Base-by-base conservation (phyloP, 208 protist genomes). In the Crithidia bombi region DNA sequence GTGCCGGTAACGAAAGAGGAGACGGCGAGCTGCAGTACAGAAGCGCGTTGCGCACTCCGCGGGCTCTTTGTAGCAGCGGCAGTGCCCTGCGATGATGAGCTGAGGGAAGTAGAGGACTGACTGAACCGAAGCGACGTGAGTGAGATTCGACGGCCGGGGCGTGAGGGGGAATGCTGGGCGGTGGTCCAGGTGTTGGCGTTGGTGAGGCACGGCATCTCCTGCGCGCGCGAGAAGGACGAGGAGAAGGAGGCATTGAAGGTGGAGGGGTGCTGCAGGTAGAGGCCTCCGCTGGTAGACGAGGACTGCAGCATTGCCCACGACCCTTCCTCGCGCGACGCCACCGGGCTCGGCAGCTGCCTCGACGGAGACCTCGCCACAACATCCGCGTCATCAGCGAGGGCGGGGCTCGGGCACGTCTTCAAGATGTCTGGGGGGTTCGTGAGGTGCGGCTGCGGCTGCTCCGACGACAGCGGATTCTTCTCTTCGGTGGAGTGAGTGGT, bases 81-180 rank as follows among this genome's bases (percentile, higher is more conserved):
- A n/a, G n/a, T n/a, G n/a, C n/a, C n/a, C n/a, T n/a, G n/a, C n/a
- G n/a, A n/a, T 35, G 50, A 15, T 9, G 23, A 14, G 50, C 26
- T 55, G 50, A 9, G 50, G n/a, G n/a, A n/a, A n/a, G n/a, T n/a
- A n/a, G n/a, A 23, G 26, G 10, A 55, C 50, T 55, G 21, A n/a
- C 50, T 19, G 5, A 28, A 55, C 10, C 10, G 21, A 7, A 55
- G n/a, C 12, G 52, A 58, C 0, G 10, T 12, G 33, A 58, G 52
- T n/a, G 52, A 58, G 3, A 9, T 33, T 5, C 52, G 33, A 10
- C 17, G 52, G 10, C 19, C 17, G 3, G 52, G 2, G 1, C 15
- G 52, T n/a, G 50, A 9, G 9, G 50, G n/a, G 1, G 5, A 11
- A 6, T 50, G 23, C 23, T 44, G 55, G 1, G 38, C 3, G 7